Conservation (phyloP, 345 rosid genomes). For the Firmiana major region DNA sequence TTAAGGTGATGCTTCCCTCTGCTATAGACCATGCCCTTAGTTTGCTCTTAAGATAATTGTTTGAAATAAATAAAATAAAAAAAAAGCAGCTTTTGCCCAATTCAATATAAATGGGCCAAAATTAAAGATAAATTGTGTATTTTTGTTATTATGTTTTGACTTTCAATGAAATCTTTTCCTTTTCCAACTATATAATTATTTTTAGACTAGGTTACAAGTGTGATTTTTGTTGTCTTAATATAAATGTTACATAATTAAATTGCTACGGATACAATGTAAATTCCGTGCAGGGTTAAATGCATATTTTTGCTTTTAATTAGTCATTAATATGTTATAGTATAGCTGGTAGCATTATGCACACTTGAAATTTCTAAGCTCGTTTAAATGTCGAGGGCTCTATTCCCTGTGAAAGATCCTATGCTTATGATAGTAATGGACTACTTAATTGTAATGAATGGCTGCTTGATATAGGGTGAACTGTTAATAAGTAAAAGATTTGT, state of each 20-base stretch:
- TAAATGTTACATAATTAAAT: background rate
- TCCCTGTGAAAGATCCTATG: background rate
- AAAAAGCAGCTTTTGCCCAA: background rate
- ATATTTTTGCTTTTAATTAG: background rate
- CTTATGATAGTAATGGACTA: background rate
- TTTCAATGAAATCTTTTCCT: background rate
- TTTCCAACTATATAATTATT: background rate
- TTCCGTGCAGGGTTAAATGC: background rate
- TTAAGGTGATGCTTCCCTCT: background rate
- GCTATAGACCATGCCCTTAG: background rate
- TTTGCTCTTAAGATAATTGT: background rate
- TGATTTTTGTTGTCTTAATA: background rate
- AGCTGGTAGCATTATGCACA: background rate
- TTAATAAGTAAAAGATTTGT: background rate
- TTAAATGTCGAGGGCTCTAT: background rate
- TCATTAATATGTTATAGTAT: background rate
- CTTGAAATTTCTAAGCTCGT: background rate
- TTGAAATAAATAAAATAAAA: background rate
- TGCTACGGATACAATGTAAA: background rate
- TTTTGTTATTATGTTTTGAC: background rate
- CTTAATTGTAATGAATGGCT: background rate
- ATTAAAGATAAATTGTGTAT: background rate
- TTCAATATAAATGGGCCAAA: background rate
- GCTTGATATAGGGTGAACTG: background rate
- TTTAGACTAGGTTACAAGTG: background rate